phyloP scores from a whole-genome alignment of 2,329 filamentous ascomycete species.

The Pleomassaria siparia region DNA sequence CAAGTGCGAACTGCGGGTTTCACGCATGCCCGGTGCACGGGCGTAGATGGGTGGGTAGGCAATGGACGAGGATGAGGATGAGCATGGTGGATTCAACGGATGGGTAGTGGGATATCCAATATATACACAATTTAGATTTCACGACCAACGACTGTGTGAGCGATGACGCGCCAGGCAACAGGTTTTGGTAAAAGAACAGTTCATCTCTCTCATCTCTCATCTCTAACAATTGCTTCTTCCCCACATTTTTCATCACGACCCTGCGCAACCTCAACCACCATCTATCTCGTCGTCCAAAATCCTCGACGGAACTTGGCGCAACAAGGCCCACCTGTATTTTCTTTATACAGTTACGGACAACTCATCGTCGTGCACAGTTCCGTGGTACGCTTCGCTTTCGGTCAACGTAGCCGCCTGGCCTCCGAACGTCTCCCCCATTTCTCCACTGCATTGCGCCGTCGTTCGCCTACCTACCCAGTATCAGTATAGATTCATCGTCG shows the following conservation, averaged over 20 bases:
- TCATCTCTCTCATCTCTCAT: neutral
- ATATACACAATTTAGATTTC: neutral
- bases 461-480: no score
- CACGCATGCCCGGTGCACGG: constrained; percentile 1
- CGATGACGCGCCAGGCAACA: constrained; percentile 1
- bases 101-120: neutral
- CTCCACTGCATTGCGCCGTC: no score
- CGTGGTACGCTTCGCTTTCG: neutral
- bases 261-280: neutral
- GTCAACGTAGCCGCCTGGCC: no score
- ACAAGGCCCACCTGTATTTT: neutral
- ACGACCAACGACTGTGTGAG: no score
- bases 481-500: no score
- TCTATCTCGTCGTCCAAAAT: no score
- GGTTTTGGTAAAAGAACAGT: neutral
- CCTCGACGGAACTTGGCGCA: neutral
- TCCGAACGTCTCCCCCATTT: no score
- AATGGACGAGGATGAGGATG: neutral
- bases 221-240: neutral
- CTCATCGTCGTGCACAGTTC: neutral
- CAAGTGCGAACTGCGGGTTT: neutral
- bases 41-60: neutral
- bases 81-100: neutral
- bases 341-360: constrained; percentile 1
- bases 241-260: neutral